Percentiles rank a stretch among this genome's conserved stretches.
phyloP scores from a whole-genome alignment of 768 basidiomycete genomes.

The Lactarius sanguifluus region DNA sequence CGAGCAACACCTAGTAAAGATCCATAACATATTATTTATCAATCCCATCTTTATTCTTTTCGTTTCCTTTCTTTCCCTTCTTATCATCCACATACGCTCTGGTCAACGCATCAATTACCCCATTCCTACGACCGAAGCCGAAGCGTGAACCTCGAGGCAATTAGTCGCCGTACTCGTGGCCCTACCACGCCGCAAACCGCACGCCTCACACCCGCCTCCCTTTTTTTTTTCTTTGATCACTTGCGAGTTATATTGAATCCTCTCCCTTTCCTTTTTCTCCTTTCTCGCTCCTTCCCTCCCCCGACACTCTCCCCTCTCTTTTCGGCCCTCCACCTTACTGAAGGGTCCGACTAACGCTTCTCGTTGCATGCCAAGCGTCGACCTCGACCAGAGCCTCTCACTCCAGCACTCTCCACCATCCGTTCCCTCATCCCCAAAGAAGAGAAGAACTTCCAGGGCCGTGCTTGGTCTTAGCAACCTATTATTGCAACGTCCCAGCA shows the following conservation, averaged over 20 bases:
- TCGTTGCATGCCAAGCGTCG: conserved; percentile 47
- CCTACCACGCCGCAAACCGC: conserved; percentile 37
- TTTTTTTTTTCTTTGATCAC: conserved; percentile 30
- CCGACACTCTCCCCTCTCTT: conserved; percentile 31
- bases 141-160: conserved; percentile 29
- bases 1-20: background rate
- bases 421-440: conserved; percentile 32
- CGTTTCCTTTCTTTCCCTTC: background rate
- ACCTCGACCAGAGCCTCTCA: conserved; percentile 36
- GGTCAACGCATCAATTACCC: conserved; percentile 11
- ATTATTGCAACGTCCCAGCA: conserved; percentile 35
- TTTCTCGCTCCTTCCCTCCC: conserved; percentile 33
- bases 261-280: conserved; percentile 29
- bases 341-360: conserved; percentile 32
- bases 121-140: conserved; percentile 29
- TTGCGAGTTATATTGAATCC: conserved; percentile 25
- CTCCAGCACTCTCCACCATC: conserved; percentile 35
- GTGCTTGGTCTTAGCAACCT: conserved; percentile 47
- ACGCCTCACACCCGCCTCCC: conserved; percentile 33
- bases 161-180: conserved; percentile 37
- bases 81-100: background rate
- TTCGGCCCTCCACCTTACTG: conserved; percentile 32
- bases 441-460: conserved; percentile 49
- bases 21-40: background rate
- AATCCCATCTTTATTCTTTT: conserved; percentile 2